phyloP scores from a whole-genome alignment of 139 green algal species.

The Ettlia oleoabundans region DNA sequence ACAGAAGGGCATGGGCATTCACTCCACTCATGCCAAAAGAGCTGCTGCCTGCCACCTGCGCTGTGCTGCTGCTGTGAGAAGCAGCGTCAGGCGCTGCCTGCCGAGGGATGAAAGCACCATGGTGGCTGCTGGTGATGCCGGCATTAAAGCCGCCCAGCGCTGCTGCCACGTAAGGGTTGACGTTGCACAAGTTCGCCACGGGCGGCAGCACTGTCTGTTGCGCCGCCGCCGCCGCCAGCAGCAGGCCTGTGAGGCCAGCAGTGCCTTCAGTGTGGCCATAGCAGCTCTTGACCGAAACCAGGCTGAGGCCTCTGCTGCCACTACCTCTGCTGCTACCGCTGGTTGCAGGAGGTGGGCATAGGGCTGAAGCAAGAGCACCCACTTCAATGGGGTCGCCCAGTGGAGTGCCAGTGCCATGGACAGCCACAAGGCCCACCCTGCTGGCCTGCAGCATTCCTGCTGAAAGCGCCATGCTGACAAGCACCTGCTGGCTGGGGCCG shows the following conservation, averaged over 20 bases:
- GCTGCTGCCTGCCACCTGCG: conserved; percentile 30
- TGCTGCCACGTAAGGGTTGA: conserved; percentile 74
- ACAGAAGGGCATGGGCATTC: conserved; percentile 53
- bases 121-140: neutral
- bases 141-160: conserved; percentile 3
- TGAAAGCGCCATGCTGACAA: conserved; percentile 60
- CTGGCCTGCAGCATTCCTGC: neutral
- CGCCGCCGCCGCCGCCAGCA: conserved; percentile 54
- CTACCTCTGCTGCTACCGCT: no score
- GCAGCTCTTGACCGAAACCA: conserved; percentile 54
- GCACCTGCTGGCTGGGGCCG: conserved; percentile 59
- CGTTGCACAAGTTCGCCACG: conserved; percentile 66
- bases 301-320: neutral
- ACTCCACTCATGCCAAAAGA: conserved; percentile 56
- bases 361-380: conserved; percentile 25
- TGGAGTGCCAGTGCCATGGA: conserved; percentile 75
- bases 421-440: conserved; percentile 26
- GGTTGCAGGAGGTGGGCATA: no score
- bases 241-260: conserved; percentile 72
- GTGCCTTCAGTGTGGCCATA: conserved; percentile 69
- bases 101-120: conserved; percentile 52
- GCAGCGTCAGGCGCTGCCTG: conserved; percentile 61
- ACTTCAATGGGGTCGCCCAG: conserved; percentile 75
- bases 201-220: conserved; percentile 1
- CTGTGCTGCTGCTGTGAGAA: conserved; percentile 8